These are phyloP conservation scores for Porcisia deanei DNA, from an alignment of 208 protist species.

Conservation along the genomic window DNA sequence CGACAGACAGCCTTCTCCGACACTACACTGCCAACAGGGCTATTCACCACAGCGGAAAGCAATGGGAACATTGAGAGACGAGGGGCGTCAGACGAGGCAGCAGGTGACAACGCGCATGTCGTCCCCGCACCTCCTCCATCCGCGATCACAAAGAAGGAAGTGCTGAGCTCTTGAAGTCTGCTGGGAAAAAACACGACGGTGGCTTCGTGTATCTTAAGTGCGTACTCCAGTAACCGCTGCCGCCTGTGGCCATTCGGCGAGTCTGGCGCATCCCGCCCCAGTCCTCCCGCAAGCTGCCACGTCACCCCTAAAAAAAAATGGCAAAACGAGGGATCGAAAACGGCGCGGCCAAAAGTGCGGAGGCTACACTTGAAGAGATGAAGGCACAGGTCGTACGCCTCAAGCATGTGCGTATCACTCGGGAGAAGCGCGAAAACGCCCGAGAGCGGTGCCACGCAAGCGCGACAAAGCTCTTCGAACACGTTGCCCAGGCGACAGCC, in stretches of 20 bases:
- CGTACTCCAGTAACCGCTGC: constrained; percentile 67
- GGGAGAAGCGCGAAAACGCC: constrained; percentile 40
- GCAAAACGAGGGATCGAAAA: constrained; percentile 69
- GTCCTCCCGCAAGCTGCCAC: constrained; percentile 46
- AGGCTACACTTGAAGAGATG: constrained; percentile 77
- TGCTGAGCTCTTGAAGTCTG: constrained; percentile 39
- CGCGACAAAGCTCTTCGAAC: constrained; percentile 50
- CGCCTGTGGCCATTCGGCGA: constrained; percentile 10
- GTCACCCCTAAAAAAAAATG: constrained; percentile 46
- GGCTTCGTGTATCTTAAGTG: constrained; percentile 59
- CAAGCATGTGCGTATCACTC: constrained; percentile 19
- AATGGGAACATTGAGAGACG: constrained; percentile 23
- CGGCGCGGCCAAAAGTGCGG: constrained; percentile 67
- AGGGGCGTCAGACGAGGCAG: neutral
- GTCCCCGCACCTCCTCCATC: neutral
- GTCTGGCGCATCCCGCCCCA: constrained; percentile 12
- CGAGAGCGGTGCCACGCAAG: constrained; percentile 50
- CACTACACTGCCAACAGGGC: constrained; percentile 37
- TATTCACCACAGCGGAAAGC: constrained; percentile 32
- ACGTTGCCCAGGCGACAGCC: constrained; percentile 44
- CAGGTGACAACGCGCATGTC: neutral
- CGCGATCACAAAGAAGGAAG: constrained; percentile 42
- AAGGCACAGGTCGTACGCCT: constrained; percentile 46
- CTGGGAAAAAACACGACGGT: constrained; percentile 51
- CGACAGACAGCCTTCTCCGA: constrained; percentile 73